These are phyloP conservation scores for Colletotrichum sidae DNA, from an alignment of 2,329 filamentous ascomycete genomes.

Conservation along the genomic window DNA sequence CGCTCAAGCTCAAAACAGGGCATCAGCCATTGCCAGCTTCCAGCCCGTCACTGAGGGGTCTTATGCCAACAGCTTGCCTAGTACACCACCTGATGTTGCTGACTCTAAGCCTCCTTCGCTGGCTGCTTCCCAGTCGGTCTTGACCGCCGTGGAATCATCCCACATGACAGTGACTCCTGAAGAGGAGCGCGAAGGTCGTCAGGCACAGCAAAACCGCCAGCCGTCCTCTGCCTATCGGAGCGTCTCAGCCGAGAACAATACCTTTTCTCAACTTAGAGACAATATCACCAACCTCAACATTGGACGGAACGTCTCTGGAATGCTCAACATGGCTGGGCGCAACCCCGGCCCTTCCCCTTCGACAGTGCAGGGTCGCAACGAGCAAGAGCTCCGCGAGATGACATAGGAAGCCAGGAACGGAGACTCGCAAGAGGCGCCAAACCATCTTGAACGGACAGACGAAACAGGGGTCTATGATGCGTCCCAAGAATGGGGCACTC, in stretches of 20 bases:
- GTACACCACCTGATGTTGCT: conserved; percentile 38
- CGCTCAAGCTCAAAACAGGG: conserved; percentile 56
- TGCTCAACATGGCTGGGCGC: conserved; percentile 49
- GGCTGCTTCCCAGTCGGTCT: conserved; percentile 61
- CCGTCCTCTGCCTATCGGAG: conserved; percentile 54
- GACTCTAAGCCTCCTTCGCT: conserved; percentile 53
- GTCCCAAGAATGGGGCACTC: background rate
- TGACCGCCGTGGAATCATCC: conserved; percentile 69
- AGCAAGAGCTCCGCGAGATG: conserved; percentile 60
- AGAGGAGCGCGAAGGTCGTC: conserved; percentile 10
- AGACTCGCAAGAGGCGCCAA: conserved; percentile 45
- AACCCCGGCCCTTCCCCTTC: conserved; percentile 39
- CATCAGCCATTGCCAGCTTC: conserved; percentile 43
- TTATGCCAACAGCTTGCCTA: conserved; percentile 42
- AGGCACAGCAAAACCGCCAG: conserved; percentile 41
- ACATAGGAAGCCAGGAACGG: conserved; percentile 56
- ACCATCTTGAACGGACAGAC: conserved; percentile 36
- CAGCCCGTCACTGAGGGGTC: conserved; percentile 38
- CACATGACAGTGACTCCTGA: conserved; percentile 62
- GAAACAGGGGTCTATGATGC: conserved; percentile 21
- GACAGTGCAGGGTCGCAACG: conserved; percentile 42
- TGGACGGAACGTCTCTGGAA: conserved; percentile 59
- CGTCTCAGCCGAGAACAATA: conserved; percentile 58
- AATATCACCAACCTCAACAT: conserved; percentile 61
- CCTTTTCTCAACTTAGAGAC: conserved; percentile 60